Base-by-base conservation (phyloP, 2,329 filamentous ascomycete species). In the Colletotrichum viniferum region DNA sequence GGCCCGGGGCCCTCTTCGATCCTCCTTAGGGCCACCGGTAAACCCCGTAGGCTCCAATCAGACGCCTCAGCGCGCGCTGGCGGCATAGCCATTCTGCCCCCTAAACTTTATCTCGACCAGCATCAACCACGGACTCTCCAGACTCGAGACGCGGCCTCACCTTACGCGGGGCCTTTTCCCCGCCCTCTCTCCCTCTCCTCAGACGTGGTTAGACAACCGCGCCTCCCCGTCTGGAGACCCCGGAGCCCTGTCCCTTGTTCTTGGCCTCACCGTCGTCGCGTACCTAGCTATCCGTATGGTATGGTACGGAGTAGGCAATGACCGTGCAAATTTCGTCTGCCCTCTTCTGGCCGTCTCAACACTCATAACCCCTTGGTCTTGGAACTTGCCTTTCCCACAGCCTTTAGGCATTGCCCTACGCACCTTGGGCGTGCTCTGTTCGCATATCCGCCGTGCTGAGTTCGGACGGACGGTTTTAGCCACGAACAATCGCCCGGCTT, bases 51-150 rank as follows among this genome's bases (percentile, higher is more conserved):
- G 30, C 65, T 28, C 67, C 68, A 38, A 56, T 38, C 36, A 32
- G 12, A 32, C 16, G 30, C 63, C 21, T 14, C 62, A 68, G 3
- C 26, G 38, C 28, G 18, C 24, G 43, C 28, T 69, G 14, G 61
- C 13, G 21, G 55, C 69, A 72, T 67, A 55, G 55, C 62, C 36
- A 52, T 43, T 32, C 67, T 66, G 67, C 52, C 24, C 36, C 62
- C 61, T 67, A 66, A 67, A 73, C 69, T 67, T 73, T 73, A 68
- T 68, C 58, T 60, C 24, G 28, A 73, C 69, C 69, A 64, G 62
- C 73, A 75, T 68, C 69, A 75, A 63, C 69, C 69, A 75, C 56
- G 69, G 28, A n/a, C n/a, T n/a, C n/a, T n/a, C n/a, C n/a, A n/a
- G n/a, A n/a, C n/a, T n/a, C n/a, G 36, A 10, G 61, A 24, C 21